phyloP scores from a whole-genome alignment of 1,284 basidiomycete genomes.

The Agaricales sp. region DNA sequence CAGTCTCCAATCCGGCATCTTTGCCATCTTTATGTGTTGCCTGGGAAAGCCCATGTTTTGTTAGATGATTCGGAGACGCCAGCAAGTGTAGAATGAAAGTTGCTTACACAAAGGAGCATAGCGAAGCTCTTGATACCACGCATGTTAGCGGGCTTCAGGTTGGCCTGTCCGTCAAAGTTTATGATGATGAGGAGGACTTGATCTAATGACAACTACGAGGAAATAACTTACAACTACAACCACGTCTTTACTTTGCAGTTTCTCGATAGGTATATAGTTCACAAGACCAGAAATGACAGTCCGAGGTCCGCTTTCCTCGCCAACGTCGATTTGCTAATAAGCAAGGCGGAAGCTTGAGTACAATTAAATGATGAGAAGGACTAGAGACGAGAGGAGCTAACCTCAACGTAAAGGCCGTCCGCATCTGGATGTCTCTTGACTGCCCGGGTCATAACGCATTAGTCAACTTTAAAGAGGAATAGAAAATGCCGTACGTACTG shows the following conservation, averaged over 20 bases:
- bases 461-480: background rate
- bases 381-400: conserved; percentile 17
- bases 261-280: conserved; percentile 88
- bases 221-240: conserved; percentile 66
- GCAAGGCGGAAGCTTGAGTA: conserved; percentile 2
- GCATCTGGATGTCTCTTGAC: conserved; percentile 93
- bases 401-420: conserved; percentile 86
- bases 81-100: background rate
- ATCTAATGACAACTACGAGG: background rate
- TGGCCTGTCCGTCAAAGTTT: conserved; percentile 45
- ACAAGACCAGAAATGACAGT: conserved; percentile 94
- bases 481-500: conserved; percentile 37
- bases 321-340: conserved; percentile 83
- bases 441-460: conserved; percentile 19
- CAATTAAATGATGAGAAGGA: conserved; percentile 6
- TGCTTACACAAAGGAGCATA: conserved; percentile 85
- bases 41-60: conserved; percentile 25
- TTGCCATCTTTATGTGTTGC: conserved; percentile 85
- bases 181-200: background rate
- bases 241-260: conserved; percentile 81
- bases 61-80: conserved; percentile 1
- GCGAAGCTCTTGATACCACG: conserved; percentile 93
- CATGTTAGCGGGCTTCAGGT: conserved; percentile 93
- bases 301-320: conserved; percentile 85
- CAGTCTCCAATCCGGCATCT: conserved; percentile 84